These are phyloP conservation scores for Colletotrichum lindemuthianum DNA, from an alignment of 2,329 filamentous ascomycete genomes.

Conservation along the genomic window DNA sequence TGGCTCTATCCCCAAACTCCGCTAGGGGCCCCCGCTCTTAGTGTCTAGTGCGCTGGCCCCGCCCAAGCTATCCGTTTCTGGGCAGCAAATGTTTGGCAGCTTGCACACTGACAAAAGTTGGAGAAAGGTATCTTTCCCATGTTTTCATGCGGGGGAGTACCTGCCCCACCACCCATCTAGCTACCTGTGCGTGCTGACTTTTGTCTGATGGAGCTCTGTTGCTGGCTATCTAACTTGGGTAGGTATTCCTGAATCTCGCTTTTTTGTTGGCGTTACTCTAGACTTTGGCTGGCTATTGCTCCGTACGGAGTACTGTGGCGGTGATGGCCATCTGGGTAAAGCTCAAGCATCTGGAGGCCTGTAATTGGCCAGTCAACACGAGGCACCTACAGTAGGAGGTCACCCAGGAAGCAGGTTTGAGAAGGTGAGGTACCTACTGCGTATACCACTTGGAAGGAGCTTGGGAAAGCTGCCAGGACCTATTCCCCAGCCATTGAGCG, in stretches of 20 bases:
- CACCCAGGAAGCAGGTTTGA: too few species aligned
- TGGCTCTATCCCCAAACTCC: constrained; percentile 14
- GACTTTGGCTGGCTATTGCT: too few species aligned
- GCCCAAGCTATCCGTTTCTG: constrained; percentile 32
- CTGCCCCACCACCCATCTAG: constrained; percentile 10
- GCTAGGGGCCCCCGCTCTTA: constrained; percentile 6
- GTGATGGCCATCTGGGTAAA: too few species aligned
- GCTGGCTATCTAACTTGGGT: too few species aligned
- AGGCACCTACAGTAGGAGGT: too few species aligned
- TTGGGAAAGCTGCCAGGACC: neutral
- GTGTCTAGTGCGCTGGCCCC: constrained; percentile 13
- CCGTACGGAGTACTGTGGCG: too few species aligned
- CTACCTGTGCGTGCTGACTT: neutral
- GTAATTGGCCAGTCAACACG: too few species aligned
- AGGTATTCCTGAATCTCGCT: too few species aligned
- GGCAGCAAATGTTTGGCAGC: constrained; percentile 7
- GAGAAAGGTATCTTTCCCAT: constrained; percentile 23
- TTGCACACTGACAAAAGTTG: neutral
- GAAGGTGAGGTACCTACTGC: neutral
- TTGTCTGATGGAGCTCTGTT: neutral
- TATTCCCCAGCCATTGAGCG: neutral
- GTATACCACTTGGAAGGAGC: constrained; percentile 1
- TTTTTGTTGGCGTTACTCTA: too few species aligned
- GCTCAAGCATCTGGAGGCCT: too few species aligned
- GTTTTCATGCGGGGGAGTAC: constrained; percentile 2